Evolutionary conservation across 2,329 filamentous ascomycete genomes (phyloP).

Genomic region (Fusarium graminum): DNA sequence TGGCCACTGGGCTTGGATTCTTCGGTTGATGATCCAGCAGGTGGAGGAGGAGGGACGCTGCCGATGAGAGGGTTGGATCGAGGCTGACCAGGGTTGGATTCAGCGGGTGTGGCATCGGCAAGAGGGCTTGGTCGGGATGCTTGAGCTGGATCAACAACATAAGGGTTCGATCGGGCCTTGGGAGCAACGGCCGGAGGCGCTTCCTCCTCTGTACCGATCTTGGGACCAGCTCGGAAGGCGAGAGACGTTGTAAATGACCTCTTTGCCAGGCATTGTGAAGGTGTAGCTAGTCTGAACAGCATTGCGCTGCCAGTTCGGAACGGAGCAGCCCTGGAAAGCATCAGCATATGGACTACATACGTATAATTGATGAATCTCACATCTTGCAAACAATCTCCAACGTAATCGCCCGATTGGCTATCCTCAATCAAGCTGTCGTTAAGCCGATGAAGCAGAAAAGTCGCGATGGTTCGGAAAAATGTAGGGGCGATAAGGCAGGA

Average conservation of each 20-base stretch:
- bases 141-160: not conserved
- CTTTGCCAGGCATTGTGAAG: constrained; percentile 38
- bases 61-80: constrained; percentile 18
- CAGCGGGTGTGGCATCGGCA: constrained; percentile 13
- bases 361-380: constrained; percentile 18
- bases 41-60: constrained; percentile 27
- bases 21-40: constrained; percentile 15
- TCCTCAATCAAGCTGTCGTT: constrained; percentile 34
- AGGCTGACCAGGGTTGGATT: not conserved
- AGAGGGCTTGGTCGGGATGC: constrained; percentile 2
- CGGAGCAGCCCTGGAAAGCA: constrained; percentile 45
- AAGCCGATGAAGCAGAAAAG: constrained; percentile 43
- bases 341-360: constrained; percentile 4
- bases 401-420: constrained; percentile 41
- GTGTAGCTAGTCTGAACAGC: constrained; percentile 50
- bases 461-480: constrained; percentile 50
- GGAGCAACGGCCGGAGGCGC: constrained; percentile 15
- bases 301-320: constrained; percentile 50
- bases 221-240: constrained; percentile 45
- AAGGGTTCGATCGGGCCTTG: constrained; percentile 23
- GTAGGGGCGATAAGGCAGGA: constrained; percentile 47
- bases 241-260: constrained; percentile 54
- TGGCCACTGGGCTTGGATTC: constrained; percentile 23
- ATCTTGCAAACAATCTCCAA: constrained; percentile 36
- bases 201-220: constrained; percentile 15